These are phyloP conservation scores for Boletus speciosus DNA, from an alignment of 768 basidiomycete genomes.

Conservation along the genomic window DNA sequence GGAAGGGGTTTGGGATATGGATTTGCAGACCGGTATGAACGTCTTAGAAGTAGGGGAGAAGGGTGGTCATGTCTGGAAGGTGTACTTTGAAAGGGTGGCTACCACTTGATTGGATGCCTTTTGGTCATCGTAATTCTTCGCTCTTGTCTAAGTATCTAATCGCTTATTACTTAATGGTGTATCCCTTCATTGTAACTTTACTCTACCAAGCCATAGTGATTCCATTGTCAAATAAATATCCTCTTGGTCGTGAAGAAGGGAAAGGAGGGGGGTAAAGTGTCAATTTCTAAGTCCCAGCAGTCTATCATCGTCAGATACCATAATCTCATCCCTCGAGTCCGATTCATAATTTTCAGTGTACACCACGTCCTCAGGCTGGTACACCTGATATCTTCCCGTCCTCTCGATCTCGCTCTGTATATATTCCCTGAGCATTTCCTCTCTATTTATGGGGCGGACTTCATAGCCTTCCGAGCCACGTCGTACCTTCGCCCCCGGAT, in stretches of 20 bases:
- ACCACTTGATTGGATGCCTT: slow-evolving; percentile 16
- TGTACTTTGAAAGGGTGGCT: slow-evolving; percentile 52
- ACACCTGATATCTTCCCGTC: slow-evolving; percentile 61
- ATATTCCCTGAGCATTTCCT: slow-evolving; percentile 60
- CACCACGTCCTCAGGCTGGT: slow-evolving; percentile 55
- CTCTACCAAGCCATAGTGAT: slow-evolving; percentile 23
- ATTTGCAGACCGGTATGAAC: slow-evolving; percentile 55
- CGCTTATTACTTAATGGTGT: slow-evolving; percentile 33
- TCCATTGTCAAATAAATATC: slow-evolving; percentile 8
- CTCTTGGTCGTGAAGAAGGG: background rate
- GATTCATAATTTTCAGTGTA: slow-evolving; percentile 41
- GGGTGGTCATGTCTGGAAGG: slow-evolving; percentile 67
- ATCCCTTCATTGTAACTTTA: slow-evolving; percentile 25
- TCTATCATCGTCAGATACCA: slow-evolving; percentile 21
- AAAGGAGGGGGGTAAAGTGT: background rate
- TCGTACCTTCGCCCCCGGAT: slow-evolving; percentile 43
- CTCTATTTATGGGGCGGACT: slow-evolving; percentile 56
- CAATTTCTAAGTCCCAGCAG: slow-evolving; percentile 17
- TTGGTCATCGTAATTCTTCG: slow-evolving; percentile 4
- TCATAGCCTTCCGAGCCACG: slow-evolving; percentile 85
- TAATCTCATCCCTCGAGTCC: slow-evolving; percentile 1
- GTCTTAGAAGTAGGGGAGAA: slow-evolving; percentile 72
- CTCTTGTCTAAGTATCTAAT: slow-evolving; percentile 22
- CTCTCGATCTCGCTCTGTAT: slow-evolving; percentile 51
- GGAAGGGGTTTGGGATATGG: slow-evolving; percentile 59